Evolutionary conservation across 2,329 filamentous ascomycete genomes (phyloP).

Genomic region (Fusarium aywerte): DNA sequence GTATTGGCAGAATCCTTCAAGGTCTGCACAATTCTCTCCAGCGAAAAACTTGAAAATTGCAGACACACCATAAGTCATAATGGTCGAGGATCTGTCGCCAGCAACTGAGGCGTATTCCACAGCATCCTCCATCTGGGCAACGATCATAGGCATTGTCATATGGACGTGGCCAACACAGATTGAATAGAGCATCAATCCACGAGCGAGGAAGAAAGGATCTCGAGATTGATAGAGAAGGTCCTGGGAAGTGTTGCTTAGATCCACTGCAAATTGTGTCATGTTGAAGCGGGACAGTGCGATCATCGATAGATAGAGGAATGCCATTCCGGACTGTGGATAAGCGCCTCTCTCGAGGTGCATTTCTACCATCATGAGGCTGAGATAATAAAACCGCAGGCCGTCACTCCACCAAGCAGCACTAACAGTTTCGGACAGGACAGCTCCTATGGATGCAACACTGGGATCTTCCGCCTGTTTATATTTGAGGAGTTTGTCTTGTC

Average conservation of each 20-base stretch:
- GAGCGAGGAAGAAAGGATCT: conserved; percentile 73
- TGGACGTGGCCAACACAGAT: conserved; percentile 78
- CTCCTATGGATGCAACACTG: conserved; percentile 71
- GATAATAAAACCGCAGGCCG: conserved; percentile 76
- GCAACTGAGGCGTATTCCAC: conserved; percentile 73
- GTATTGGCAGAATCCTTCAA: conserved; percentile 77
- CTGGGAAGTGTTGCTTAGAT: conserved; percentile 71
- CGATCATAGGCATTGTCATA: conserved; percentile 67
- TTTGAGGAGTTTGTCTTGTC: conserved; percentile 59
- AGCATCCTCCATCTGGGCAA: conserved; percentile 71
- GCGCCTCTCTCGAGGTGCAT: conserved; percentile 71
- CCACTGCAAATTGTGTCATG: conserved; percentile 73
- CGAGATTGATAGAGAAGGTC: conserved; percentile 71
- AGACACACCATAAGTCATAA: conserved; percentile 76
- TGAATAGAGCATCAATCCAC: conserved; percentile 75
- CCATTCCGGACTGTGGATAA: conserved; percentile 76
- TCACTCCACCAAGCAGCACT: conserved; percentile 80
- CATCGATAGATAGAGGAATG: conserved; percentile 74
- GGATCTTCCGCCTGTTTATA: conserved; percentile 60
- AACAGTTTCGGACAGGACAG: conserved; percentile 75
- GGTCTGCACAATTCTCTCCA: conserved; percentile 73
- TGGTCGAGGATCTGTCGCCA: conserved; percentile 76
- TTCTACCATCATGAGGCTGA: conserved; percentile 73
- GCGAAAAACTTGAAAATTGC: conserved; percentile 75
- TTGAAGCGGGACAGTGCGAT: conserved; percentile 76